phyloP scores from a whole-genome alignment of 2,329 filamentous ascomycete genomes.

The Hypoxylon sp. region DNA sequence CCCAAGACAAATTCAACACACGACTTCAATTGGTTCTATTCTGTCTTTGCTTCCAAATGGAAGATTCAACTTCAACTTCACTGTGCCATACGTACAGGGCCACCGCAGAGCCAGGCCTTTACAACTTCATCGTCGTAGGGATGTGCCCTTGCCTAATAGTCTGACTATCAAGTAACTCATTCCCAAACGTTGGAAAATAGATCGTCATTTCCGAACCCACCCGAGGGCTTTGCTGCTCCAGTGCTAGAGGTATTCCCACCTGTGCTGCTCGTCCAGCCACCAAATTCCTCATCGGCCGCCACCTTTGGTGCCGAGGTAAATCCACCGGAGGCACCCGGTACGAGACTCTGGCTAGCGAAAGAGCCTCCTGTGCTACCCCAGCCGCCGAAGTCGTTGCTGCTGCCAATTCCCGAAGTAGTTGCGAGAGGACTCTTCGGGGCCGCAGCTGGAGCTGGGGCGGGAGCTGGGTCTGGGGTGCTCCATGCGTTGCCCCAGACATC shows the following conservation, averaged over 20 bases:
- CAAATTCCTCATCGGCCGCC: conserved; percentile 91
- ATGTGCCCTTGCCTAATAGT: background rate
- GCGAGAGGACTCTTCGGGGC: conserved; percentile 69
- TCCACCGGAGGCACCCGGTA: conserved; percentile 69
- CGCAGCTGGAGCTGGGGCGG: conserved; percentile 56
- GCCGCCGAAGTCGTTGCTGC: conserved; percentile 66
- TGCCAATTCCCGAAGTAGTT: conserved; percentile 54
- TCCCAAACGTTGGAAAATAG: conserved; percentile 97
- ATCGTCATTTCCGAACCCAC: conserved; percentile 77
- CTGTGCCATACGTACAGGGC: background rate
- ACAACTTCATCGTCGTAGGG: conserved; percentile 3
- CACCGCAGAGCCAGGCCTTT: background rate
- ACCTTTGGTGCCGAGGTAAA: conserved; percentile 74
- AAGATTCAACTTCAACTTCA: conserved; percentile 10
- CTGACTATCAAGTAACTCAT: conserved; percentile 50
- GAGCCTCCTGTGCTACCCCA: conserved; percentile 60
- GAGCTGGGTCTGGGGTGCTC: conserved; percentile 67
- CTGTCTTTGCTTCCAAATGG: conserved; percentile 8
- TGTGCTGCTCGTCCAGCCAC: conserved; percentile 85
- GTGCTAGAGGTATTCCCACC: conserved; percentile 52
- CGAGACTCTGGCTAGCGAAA: conserved; percentile 67
- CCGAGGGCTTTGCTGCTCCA: conserved; percentile 60
- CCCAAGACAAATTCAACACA: background rate
- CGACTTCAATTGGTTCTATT: conserved; percentile 9
- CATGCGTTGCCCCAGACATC: conserved; percentile 94